A percentile compares a stretch with the other conserved stretches of the same genome.
Conservation (phyloP, 1,284 basidiomycete genomes). For the Fistulinella cinereoalba region DNA sequence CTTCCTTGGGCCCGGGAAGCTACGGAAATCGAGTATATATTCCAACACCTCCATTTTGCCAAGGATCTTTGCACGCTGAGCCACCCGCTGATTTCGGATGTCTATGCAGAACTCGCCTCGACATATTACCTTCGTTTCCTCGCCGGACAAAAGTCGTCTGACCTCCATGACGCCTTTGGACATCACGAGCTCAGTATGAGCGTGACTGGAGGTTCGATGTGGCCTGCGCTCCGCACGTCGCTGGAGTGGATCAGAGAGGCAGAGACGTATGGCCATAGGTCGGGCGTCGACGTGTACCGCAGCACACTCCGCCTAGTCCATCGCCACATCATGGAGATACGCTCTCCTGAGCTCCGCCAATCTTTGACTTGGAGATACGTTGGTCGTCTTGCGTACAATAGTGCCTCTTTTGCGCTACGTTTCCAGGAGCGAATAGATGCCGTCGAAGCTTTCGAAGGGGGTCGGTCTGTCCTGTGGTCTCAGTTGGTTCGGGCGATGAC, state of each 20-base stretch:
- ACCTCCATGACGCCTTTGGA: conserved; percentile 28
- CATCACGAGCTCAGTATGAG: conserved; percentile 27
- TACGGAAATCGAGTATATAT: conserved; percentile 18
- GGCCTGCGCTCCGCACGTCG: conserved; percentile 19
- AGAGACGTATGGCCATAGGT: conserved; percentile 21
- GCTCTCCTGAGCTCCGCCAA: conserved; percentile 22
- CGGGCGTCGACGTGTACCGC: conserved; percentile 27
- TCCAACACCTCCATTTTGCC: conserved; percentile 23
- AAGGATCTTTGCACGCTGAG: conserved; percentile 21
- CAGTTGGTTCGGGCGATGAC: conserved; percentile 24
- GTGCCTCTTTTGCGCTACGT: conserved; percentile 23
- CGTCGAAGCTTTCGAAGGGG: conserved; percentile 25
- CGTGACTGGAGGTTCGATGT: conserved; percentile 16
- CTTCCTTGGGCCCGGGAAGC: conserved; percentile 19
- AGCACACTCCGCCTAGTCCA: conserved; percentile 18
- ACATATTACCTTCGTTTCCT: conserved; percentile 27
- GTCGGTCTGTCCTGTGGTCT: conserved; percentile 25
- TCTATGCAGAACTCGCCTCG: conserved; percentile 29
- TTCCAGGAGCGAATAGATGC: conserved; percentile 17
- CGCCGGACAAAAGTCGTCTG: conserved; percentile 15
- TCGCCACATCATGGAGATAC: conserved; percentile 10
- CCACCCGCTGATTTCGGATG: conserved; percentile 17
- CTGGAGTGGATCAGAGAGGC: conserved; percentile 23
- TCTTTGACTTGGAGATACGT: conserved; percentile 13
- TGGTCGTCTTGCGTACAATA: conserved; percentile 17